A percentile compares a stretch with the other conserved stretches of the same genome.
These are phyloP conservation scores for Trichoderma sp. DNA, from an alignment of 2,329 filamentous ascomycete species.

Conservation along the genomic window DNA sequence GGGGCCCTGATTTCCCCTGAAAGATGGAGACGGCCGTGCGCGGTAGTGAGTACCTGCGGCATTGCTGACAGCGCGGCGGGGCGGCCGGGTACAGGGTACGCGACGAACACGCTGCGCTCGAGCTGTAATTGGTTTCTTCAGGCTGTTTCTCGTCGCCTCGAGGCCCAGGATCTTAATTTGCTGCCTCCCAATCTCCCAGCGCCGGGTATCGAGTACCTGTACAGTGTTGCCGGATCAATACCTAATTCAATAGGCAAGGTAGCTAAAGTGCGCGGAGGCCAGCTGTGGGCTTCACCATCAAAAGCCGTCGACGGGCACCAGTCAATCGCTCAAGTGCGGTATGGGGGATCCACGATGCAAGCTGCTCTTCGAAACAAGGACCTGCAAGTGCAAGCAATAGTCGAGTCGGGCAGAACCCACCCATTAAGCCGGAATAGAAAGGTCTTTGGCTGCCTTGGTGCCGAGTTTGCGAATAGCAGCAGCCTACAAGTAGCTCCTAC, in stretches of 20 bases:
- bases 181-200: not conserved
- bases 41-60: not conserved
- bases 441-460: not conserved
- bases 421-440: slow-evolving; percentile 12
- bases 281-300: not conserved
- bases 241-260: not conserved
- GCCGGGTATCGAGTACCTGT: slow-evolving; percentile 9
- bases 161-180: slow-evolving; percentile 12
- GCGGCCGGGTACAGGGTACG: not conserved
- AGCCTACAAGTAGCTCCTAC: not conserved
- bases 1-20: slow-evolving; percentile 23
- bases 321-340: not conserved
- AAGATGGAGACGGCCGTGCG: slow-evolving; percentile 17
- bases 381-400: not conserved
- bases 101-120: not conserved
- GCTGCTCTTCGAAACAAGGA: slow-evolving; percentile 12
- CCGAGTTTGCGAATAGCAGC: not conserved
- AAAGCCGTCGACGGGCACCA: not conserved
- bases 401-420: slow-evolving; percentile 6
- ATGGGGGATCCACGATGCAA: not conserved
- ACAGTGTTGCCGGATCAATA: no score
- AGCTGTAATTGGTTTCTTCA: not conserved
- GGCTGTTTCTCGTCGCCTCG: not conserved
- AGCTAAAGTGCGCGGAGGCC: not conserved
- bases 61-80: not conserved